Percentiles rank a stretch among this genome's conserved stretches.
Conservation (phyloP, 148 eudicot species). For the Gaultheria prostrata region DNA sequence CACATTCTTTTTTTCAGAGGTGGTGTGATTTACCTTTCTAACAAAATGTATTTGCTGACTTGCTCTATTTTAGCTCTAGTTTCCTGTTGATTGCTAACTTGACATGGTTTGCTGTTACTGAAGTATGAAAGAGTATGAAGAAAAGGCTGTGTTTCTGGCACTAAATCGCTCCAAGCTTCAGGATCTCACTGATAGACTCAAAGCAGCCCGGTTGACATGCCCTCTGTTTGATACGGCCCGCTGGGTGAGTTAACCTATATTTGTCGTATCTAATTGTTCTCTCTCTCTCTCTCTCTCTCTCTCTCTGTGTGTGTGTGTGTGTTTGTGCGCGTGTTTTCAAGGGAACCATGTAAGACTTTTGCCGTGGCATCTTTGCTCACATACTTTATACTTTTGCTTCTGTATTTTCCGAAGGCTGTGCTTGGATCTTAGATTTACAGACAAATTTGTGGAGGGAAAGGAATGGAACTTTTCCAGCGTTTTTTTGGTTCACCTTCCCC, state of each 20-base stretch:
- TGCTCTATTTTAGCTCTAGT: background rate
- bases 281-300: background rate
- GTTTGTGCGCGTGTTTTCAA: too few species aligned
- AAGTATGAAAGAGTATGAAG: conserved; percentile 90
- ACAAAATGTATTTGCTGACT: background rate
- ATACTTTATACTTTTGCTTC: background rate
- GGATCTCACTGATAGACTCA: conserved; percentile 69
- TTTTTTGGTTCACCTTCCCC: background rate
- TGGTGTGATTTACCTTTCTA: background rate
- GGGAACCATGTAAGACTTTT: background rate
- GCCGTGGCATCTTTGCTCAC: background rate
- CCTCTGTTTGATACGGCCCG: conserved; percentile 92
- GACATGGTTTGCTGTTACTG: conserved; percentile 5
- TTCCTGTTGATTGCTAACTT: background rate
- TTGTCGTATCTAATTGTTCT: background rate
- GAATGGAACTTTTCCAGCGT: background rate
- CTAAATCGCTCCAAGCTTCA: conserved; percentile 65
- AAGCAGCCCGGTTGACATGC: conserved; percentile 78
- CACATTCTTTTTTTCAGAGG: background rate
- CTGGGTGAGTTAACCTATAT: conserved; percentile 75
- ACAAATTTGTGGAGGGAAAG: background rate
- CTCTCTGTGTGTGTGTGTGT: background rate
- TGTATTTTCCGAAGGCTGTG: background rate
- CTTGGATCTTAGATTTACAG: background rate
- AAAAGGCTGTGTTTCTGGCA: conserved; percentile 78